A percentile compares a stretch with the other conserved stretches of the same genome.
Conservation (phyloP, 768 basidiomycete genomes). For the Amanita brunnescens region DNA sequence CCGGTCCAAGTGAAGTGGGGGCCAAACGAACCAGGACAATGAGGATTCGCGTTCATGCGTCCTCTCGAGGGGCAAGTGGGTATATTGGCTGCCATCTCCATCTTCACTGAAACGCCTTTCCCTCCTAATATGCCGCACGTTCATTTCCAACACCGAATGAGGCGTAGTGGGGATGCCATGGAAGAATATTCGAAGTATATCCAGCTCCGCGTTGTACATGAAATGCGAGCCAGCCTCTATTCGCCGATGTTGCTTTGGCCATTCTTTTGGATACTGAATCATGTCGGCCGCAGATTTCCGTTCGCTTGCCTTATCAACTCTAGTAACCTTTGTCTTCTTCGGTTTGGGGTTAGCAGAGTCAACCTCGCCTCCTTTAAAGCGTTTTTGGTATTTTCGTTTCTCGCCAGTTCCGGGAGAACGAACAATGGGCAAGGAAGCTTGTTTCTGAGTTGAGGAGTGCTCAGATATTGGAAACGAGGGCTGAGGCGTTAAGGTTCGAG, state of each 20-base stretch:
- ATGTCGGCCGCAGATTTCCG: no score
- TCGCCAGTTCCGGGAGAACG: background rate
- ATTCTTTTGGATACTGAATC: background rate
- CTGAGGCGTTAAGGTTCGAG: background rate
- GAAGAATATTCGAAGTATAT: background rate
- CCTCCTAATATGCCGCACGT: conserved; percentile 7
- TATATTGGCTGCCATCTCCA: background rate
- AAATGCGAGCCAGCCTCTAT: background rate
- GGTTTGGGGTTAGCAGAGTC: background rate
- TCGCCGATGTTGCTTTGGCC: background rate
- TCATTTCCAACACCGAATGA: conserved; percentile 5
- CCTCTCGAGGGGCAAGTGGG: background rate
- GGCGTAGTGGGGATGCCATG: background rate
- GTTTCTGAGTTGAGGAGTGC: background rate
- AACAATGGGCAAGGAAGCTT: no score
- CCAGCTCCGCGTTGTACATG: background rate
- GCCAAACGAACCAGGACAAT: conserved; percentile 6
- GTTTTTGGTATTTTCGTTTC: conserved; percentile 4
- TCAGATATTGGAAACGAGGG: background rate
- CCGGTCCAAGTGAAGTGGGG: conserved; percentile 1
- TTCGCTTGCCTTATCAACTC: background rate
- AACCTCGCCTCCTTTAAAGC: background rate
- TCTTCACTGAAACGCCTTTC: background rate
- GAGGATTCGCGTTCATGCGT: background rate
- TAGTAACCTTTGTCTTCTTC: background rate